These are phyloP conservation scores for Pseudopediastrum boryanum DNA, from an alignment of 139 green algal genomes.

Conservation along the genomic window DNA sequence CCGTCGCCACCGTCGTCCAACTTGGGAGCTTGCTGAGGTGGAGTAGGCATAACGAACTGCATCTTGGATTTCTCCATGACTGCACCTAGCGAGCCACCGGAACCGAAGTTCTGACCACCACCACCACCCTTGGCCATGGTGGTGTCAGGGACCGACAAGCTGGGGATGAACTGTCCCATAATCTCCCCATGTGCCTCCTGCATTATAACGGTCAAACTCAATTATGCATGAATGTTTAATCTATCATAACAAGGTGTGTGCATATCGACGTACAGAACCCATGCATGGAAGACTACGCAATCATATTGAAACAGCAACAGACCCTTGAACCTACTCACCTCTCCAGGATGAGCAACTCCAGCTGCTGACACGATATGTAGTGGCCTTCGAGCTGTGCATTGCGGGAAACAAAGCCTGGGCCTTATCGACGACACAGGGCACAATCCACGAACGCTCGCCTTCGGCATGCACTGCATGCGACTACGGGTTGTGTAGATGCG, in stretches of 20 bases:
- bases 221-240: constrained; percentile 16
- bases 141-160: constrained; percentile 44
- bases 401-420: too few species aligned
- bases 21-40: constrained; percentile 49
- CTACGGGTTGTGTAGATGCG: too few species aligned
- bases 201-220: neutral
- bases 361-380: constrained; percentile 14
- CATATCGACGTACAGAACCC: too few species aligned
- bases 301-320: neutral
- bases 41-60: constrained; percentile 65
- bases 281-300: neutral
- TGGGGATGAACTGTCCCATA: neutral
- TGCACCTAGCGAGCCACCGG: constrained; percentile 38
- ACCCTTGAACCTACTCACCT: constrained; percentile 49
- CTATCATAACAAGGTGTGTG: too few species aligned
- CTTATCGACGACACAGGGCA: too few species aligned
- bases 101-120: constrained; percentile 43
- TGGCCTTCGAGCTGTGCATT: too few species aligned
- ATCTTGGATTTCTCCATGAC: constrained; percentile 51
- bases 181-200: constrained; percentile 2
- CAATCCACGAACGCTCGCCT: too few species aligned
- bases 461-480: too few species aligned
- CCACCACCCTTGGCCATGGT: constrained; percentile 41
- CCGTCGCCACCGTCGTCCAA: constrained; percentile 85
- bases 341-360: constrained; percentile 48